Percentiles rank a stretch among this genome's conserved stretches.
Conservation (phyloP, 164 flowering plant species). For the Stephania japonica region DNA sequence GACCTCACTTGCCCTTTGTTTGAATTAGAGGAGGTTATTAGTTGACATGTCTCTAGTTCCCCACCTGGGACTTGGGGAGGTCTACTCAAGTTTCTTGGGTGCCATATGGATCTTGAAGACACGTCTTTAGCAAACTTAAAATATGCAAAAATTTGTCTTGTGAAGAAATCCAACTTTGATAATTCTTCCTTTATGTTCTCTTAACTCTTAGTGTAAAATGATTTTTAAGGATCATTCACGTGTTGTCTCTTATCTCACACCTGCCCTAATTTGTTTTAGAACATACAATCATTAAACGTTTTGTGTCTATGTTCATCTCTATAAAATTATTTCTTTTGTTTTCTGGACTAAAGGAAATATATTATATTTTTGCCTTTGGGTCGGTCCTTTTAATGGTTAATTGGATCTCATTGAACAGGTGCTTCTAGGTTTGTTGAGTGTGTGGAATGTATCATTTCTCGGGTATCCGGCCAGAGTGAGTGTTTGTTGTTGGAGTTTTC, state of each 20-base stretch:
- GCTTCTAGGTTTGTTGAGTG: constrained; percentile 80
- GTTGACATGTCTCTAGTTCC: not conserved
- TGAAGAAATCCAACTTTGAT: not conserved
- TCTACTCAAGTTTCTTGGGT: not conserved
- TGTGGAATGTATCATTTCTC: constrained; percentile 94
- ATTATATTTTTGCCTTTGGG: not conserved
- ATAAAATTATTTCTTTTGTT: not conserved
- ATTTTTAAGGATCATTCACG: not conserved
- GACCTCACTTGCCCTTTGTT: not conserved
- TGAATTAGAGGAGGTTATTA: not conserved
- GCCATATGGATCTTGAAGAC: not conserved
- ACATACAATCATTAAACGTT: not conserved
- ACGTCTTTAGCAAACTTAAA: not conserved
- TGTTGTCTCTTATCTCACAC: not conserved
- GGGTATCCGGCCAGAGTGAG: constrained; percentile 96
- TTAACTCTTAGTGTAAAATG: not conserved
- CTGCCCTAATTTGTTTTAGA: not conserved
- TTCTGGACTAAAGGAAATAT: not conserved
- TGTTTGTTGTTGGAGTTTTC: constrained; percentile 8
- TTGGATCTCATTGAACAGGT: constrained; percentile 43
- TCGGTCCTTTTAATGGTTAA: not conserved
- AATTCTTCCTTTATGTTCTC: not conserved
- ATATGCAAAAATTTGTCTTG: not conserved
- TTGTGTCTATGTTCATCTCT: not conserved
- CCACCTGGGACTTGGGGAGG: not conserved